Evolutionary conservation across 2,329 filamentous ascomycete species (phyloP).

Genomic region (Cytospora schulzeri): DNA sequence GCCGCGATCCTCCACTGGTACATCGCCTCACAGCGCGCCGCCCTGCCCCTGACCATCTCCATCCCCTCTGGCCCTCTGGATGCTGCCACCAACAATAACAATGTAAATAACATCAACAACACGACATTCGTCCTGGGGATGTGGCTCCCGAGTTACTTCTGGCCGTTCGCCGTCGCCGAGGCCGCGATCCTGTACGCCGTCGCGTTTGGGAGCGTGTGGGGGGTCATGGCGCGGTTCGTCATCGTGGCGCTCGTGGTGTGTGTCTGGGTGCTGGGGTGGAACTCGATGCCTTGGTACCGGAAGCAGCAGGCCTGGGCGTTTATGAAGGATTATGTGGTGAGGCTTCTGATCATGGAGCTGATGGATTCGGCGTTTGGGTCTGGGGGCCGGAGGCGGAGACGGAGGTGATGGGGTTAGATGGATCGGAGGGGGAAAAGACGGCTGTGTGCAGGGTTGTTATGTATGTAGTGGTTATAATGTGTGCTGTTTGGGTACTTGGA

Average conservation of each 20-base stretch:
- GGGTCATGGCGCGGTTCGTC: constrained; percentile 3
- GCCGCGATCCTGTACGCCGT: constrained; percentile 22
- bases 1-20: constrained; percentile 27
- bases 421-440: not conserved
- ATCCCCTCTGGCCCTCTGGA: constrained; percentile 6
- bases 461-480: not conserved
- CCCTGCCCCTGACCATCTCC: constrained; percentile 23
- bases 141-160: constrained; percentile 25
- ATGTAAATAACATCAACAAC: not conserved
- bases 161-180: constrained; percentile 18
- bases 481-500: not conserved
- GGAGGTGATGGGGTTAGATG: no score
- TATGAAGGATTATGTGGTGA: constrained; percentile 27
- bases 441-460: no score
- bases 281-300: constrained; percentile 24
- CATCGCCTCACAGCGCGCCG: constrained; percentile 17
- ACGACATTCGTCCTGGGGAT: constrained; percentile 17
- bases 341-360: constrained; percentile 27
- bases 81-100: no score
- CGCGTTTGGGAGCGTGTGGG: constrained; percentile 1
- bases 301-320: constrained; percentile 25
- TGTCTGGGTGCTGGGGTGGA: constrained; percentile 26
- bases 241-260: constrained; percentile 2
- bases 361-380: constrained; percentile 22
- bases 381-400: constrained; percentile 14